Evolutionary conservation across 306 rosid species (phyloP).

Genomic region (Begonia fuchsioides): DNA sequence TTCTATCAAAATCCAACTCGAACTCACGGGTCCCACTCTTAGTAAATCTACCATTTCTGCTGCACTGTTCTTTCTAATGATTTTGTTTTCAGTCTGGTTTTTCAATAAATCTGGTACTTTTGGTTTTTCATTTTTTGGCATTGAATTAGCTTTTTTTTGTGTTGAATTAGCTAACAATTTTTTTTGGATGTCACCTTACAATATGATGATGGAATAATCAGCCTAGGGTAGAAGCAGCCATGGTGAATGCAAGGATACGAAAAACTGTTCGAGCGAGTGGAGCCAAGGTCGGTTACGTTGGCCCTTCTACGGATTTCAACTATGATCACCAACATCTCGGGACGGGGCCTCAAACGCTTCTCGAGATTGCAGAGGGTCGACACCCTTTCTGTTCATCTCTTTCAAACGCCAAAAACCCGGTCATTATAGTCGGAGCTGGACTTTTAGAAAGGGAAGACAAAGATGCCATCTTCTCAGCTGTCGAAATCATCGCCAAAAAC

Average conservation of each 20-base stretch:
- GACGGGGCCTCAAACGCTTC: conserved; percentile 62
- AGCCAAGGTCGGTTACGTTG: conserved; percentile 85
- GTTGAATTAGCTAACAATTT: too few species aligned
- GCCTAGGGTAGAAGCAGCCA: conserved; percentile 98
- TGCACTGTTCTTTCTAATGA: too few species aligned
- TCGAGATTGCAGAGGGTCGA: conserved; percentile 71
- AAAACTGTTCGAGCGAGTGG: conserved; percentile 63
- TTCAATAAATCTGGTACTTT: too few species aligned
- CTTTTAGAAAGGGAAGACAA: conserved; percentile 79
- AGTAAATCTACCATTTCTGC: too few species aligned
- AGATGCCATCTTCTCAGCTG: conserved; percentile 60
- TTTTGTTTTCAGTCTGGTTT: too few species aligned
- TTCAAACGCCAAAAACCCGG: conserved; percentile 67
- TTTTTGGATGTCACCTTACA: conserved; percentile 1
- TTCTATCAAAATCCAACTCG: too few species aligned
- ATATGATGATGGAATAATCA: conserved; percentile 26
- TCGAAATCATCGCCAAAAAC: conserved; percentile 49
- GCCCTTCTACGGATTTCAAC: conserved; percentile 66
- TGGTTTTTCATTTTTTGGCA: too few species aligned
- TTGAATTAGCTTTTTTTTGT: too few species aligned
- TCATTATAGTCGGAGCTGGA: conserved; percentile 75
- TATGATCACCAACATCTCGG: conserved; percentile 86
- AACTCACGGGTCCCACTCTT: too few species aligned
- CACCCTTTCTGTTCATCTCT: conserved; percentile 62
- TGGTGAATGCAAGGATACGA: conserved; percentile 91